Percentiles rank a stretch among this genome's conserved stretches.
Conservation (phyloP, 2,329 filamentous ascomycete genomes). For the Grosmannia clavigera region DNA sequence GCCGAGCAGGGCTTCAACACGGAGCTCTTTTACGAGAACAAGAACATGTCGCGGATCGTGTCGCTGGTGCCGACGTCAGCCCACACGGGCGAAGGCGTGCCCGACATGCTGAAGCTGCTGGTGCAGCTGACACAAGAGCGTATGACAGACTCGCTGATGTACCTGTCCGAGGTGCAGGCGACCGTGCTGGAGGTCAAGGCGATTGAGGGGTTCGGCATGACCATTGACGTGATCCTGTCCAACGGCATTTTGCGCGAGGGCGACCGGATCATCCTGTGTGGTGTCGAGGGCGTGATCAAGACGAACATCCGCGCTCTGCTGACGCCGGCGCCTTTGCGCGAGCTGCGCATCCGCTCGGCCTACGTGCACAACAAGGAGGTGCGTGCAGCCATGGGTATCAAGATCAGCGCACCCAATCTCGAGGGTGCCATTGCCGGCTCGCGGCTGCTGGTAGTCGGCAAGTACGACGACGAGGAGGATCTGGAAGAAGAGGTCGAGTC, state of each 20-base stretch:
- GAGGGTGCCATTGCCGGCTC: slow-evolving; percentile 96
- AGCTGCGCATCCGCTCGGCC: slow-evolving; percentile 85
- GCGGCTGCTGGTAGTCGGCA: slow-evolving; percentile 82
- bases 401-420: slow-evolving; percentile 92
- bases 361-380: slow-evolving; percentile 99
- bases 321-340: slow-evolving; percentile 84
- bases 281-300: slow-evolving; percentile 88
- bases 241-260: slow-evolving; percentile 93
- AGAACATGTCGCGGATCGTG: slow-evolving; percentile 86
- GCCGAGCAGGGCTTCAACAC: slow-evolving; percentile 96
- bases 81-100: slow-evolving; percentile 97
- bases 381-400: slow-evolving; percentile 96
- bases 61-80: slow-evolving; percentile 97
- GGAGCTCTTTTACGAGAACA: slow-evolving; percentile 95
- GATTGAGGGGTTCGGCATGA: slow-evolving; percentile 97
- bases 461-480: slow-evolving; percentile 93
- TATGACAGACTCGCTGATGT: slow-evolving; percentile 96
- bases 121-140: slow-evolving; percentile 87
- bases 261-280: slow-evolving; percentile 87
- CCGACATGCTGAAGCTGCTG: slow-evolving; percentile 95
- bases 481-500: slow-evolving; percentile 93
- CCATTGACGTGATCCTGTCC: slow-evolving; percentile 90
- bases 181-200: slow-evolving; percentile 98
- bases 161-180: slow-evolving; percentile 92
- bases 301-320: slow-evolving; percentile 92